Evolutionary conservation across 129 eudicot species (phyloP), one percentile per base, ranked within the genome.

Genomic region (Helianthus tuberosus): DNA sequence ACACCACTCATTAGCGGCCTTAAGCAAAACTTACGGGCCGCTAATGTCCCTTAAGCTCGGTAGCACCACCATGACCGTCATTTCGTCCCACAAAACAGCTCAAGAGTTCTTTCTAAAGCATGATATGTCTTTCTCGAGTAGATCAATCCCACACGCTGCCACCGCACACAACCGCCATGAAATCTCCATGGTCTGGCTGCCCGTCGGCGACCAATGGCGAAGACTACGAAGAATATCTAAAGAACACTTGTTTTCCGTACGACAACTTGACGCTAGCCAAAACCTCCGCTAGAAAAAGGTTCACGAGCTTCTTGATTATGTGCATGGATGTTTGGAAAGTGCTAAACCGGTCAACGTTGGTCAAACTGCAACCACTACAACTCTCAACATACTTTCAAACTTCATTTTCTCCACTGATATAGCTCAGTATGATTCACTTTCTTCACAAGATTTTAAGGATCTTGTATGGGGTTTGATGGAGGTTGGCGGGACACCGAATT

Each of bases 41-140:
- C 1, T 88, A 1, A 88, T 88, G 86, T 53, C 77, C 3, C 82
- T 88, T 3, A 82, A 81, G 25, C 82, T 85, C 1, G 93, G 93
- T 1, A 69, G 49, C 64, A 71, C 60, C 12, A 77, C 80, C 17
- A 77, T 80, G 9, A 38, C 82, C 1, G 82, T 88, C 35, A 73
- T 85, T 4, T 82, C 93, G 0, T 88, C 93, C 0, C 70, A 70
- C 0, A 74, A 77, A 53, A 27, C 69, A 2, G 89, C 84, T 11
- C 71, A 71, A 80, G 81, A 72, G 57, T 68, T 82, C 39, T 69
- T 88, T 47, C 58, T 52, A 17, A 78, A 78, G 25, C 77, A 78
- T 5, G 82, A 78, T 13, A 9, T 41, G 5, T 61, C 63, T n/a
- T 61, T 67, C 61, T 57, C 80, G 1, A 20, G 60, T 16, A 46